Percentiles rank a stretch among this genome's conserved stretches.
phyloP scores from a whole-genome alignment of 257 asterid species.

The Solanum appendiculatum region DNA sequence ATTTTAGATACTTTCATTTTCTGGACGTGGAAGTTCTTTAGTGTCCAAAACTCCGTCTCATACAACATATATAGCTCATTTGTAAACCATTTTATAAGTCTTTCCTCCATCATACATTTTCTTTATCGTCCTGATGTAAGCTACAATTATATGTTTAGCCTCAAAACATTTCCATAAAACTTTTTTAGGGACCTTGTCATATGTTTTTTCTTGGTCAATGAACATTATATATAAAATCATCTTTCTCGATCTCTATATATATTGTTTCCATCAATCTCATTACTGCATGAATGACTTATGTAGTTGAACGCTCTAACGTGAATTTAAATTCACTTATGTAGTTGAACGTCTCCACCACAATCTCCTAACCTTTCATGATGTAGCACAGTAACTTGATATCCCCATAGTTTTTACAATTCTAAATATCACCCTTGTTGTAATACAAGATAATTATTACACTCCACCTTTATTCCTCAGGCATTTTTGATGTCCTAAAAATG shows the following conservation, averaged over 20 bases:
- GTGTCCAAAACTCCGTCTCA: not conserved
- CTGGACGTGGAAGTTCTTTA: not conserved
- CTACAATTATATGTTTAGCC: not conserved
- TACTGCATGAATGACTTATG: not conserved
- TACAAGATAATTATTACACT: not conserved
- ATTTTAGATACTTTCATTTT: not conserved
- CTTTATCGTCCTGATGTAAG: not conserved
- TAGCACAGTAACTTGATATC: too few relatives aligned
- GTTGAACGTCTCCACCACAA: not conserved
- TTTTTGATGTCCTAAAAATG: too few relatives aligned
- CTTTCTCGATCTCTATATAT: not conserved
- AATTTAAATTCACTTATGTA: too few relatives aligned
- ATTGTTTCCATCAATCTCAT: not conserved
- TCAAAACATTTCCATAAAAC: not conserved
- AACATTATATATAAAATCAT: not conserved
- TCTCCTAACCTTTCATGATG: not conserved
- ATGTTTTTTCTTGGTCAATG: not conserved
- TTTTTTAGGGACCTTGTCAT: not conserved
- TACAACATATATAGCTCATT: not conserved
- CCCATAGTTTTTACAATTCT: not conserved
- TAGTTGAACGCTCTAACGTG: not conserved
- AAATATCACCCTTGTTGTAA: not conserved
- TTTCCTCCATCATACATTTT: not conserved
- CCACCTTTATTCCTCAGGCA: not conserved
- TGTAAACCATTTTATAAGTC: not conserved